Evolutionary conservation across 805 yeast genomes (phyloP), one percentile per base, ranked within the genome.

Genomic region (Ogataea chonburiensis): DNA sequence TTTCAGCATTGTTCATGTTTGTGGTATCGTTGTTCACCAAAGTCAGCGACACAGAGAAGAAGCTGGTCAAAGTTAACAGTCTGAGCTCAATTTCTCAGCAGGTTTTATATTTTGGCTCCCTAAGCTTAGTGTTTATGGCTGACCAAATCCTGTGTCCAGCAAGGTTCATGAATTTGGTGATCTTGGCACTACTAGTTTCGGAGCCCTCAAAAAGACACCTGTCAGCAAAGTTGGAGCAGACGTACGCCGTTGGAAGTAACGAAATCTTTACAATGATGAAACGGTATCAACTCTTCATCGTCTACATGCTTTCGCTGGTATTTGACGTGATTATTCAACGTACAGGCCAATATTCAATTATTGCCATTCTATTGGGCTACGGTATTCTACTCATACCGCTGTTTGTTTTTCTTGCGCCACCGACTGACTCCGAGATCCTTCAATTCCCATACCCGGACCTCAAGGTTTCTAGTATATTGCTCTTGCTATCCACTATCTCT

Each of bases 111-210:
- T 18, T 50, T 19, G 10, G 45, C 3, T 48, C 60, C 3, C 27
- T 56, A 25, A 17, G 42, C 7, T 32, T 35, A 10, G 18, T 56
- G 2, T 55, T 52, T 28, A n/a, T 52, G 21, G 50, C 55, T 1
- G 43, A 42, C 29, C 41, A 41, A 9, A 33, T 58, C 4, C 29
- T 61, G 13, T 48, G 55, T 10, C 61, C 62, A n/a, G 30, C 53
- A 20, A 43, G 62, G 26, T 24, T 53, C 26, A 31, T 55, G 24
- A 49, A 56, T 32, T 37, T 62, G 18, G 17, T 60, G 3, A 23
- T 53, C 12, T 33, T 57, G 18, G 42, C 42, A 5, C 31, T 54
- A 19, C 28, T 59, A 17, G 33, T 51, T 6, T 40, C 38, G 9
- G 35, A 30, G 14, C 34, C 41, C 3, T 18, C 28, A 11, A 23